These are phyloP conservation scores for Endothia cerciana DNA, from an alignment of 2,329 filamentous ascomycete genomes.

Conservation along the genomic window DNA sequence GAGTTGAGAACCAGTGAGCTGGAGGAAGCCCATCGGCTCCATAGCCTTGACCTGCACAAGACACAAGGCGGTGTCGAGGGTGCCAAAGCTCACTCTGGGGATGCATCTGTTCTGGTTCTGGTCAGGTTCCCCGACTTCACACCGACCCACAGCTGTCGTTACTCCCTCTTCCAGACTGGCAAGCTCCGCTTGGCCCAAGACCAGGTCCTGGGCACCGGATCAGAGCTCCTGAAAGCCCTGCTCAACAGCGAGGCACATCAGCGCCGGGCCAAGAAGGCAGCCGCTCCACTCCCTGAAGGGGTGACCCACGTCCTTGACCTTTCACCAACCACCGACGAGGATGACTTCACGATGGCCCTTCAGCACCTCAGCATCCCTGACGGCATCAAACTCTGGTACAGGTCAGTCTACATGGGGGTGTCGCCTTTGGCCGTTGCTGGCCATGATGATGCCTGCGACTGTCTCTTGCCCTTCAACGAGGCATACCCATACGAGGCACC, in stretches of 20 bases:
- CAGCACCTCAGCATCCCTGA: conserved; percentile 17
- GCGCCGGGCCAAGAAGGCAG: conserved; percentile 14
- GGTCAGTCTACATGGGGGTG: conserved; percentile 13
- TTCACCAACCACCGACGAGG: conserved; percentile 23
- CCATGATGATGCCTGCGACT: conserved; percentile 27
- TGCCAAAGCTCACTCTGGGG: not conserved
- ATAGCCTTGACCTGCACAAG: conserved; percentile 22
- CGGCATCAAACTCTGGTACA: conserved; percentile 27
- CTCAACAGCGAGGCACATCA: conserved; percentile 23
- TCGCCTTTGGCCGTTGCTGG: conserved; percentile 14
- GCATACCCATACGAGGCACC: conserved; percentile 11
- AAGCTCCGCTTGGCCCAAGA: conserved; percentile 16
- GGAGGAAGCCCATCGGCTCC: conserved; percentile 14
- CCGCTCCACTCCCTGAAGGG: conserved; percentile 10
- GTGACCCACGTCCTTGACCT: conserved; percentile 25
- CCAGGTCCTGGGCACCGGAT: conserved; percentile 21
- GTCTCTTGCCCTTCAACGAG: conserved; percentile 5
- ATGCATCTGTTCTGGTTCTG: conserved; percentile 14
- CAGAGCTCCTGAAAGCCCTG: conserved; percentile 5
- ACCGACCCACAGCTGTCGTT: conserved; percentile 10
- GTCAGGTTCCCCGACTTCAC: conserved; percentile 16
- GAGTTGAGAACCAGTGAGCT: not conserved
- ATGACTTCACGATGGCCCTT: conserved; percentile 21
- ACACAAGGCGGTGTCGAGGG: conserved; percentile 10
- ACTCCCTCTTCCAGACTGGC: conserved; percentile 9